A percentile compares a stretch with the other conserved stretches of the same genome.
Evolutionary conservation across 2,329 filamentous ascomycete genomes (phyloP).

Genomic region (Diaporthe aspalathi): DNA sequence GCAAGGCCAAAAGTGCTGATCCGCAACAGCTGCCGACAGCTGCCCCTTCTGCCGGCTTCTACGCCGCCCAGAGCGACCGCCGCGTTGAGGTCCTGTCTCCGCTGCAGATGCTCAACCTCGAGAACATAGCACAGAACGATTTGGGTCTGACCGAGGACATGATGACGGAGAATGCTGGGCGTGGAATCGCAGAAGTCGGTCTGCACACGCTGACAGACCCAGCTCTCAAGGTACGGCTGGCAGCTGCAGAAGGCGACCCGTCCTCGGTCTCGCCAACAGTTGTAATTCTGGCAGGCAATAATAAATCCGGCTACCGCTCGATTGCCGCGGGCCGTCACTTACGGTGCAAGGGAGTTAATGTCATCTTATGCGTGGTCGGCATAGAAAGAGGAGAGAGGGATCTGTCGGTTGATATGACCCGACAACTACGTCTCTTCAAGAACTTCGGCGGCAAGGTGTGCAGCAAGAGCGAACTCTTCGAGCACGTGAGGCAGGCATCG

Average conservation of each 20-base stretch:
- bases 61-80: slow-evolving; percentile 65
- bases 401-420: slow-evolving; percentile 81
- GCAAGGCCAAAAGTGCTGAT: slow-evolving; percentile 48
- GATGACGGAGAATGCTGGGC: slow-evolving; percentile 90
- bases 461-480: slow-evolving; percentile 70
- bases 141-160: slow-evolving; percentile 89
- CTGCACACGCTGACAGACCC: slow-evolving; percentile 74
- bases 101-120: slow-evolving; percentile 90
- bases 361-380: slow-evolving; percentile 86
- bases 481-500: slow-evolving; percentile 64
- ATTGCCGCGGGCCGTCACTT: slow-evolving; percentile 89
- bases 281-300: slow-evolving; percentile 93
- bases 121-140: slow-evolving; percentile 89
- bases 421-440: slow-evolving; percentile 85
- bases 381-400: slow-evolving; percentile 84
- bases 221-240: slow-evolving; percentile 66
- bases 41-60: slow-evolving; percentile 57
- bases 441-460: slow-evolving; percentile 82
- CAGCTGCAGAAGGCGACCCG: slow-evolving; percentile 49
- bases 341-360: slow-evolving; percentile 82
- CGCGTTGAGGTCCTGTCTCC: slow-evolving; percentile 74
- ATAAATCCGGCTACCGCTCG: slow-evolving; percentile 86
- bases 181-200: slow-evolving; percentile 87
- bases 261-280: slow-evolving; percentile 53
- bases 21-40: slow-evolving; percentile 51